These are phyloP conservation scores for Herpetomonas samuelpessoai DNA, from an alignment of 208 protist species.

Conservation along the genomic window DNA sequence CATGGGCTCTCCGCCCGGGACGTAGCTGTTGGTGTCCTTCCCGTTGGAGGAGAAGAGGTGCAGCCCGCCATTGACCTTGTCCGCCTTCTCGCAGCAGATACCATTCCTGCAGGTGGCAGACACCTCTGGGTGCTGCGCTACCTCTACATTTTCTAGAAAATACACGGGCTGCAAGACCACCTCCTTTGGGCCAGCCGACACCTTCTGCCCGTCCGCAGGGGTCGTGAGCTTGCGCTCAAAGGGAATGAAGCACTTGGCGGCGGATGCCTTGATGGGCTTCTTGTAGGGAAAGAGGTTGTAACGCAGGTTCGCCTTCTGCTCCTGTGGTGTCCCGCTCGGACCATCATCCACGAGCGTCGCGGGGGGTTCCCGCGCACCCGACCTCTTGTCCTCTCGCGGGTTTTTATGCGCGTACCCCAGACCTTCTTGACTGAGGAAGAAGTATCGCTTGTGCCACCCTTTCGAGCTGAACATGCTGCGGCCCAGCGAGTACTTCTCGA, in stretches of 20 bases:
- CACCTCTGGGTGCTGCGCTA: conserved; percentile 37
- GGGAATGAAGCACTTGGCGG: conserved; percentile 35
- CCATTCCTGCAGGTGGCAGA: conserved; percentile 20
- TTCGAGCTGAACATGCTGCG: conserved; percentile 36
- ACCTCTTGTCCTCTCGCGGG: conserved; percentile 18
- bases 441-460: conserved; percentile 50
- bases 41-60: background rate
- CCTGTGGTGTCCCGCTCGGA: background rate
- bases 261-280: conserved; percentile 3
- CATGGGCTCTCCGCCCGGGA: background rate
- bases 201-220: background rate
- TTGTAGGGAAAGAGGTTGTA: background rate
- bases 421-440: conserved; percentile 38
- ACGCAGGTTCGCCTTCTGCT: background rate
- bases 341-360: background rate
- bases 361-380: background rate
- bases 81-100: conserved; percentile 26
- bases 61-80: conserved; percentile 4
- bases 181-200: conserved; percentile 5
- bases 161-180: conserved; percentile 45
- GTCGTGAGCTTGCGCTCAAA: conserved; percentile 19
- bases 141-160: conserved; percentile 39
- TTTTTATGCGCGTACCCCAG: conserved; percentile 36
- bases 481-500: conserved; percentile 58
- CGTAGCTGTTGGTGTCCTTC: background rate